These are phyloP conservation scores for Kockiozyma suomiensis DNA, from an alignment of 805 yeast species.

Conservation along the genomic window DNA sequence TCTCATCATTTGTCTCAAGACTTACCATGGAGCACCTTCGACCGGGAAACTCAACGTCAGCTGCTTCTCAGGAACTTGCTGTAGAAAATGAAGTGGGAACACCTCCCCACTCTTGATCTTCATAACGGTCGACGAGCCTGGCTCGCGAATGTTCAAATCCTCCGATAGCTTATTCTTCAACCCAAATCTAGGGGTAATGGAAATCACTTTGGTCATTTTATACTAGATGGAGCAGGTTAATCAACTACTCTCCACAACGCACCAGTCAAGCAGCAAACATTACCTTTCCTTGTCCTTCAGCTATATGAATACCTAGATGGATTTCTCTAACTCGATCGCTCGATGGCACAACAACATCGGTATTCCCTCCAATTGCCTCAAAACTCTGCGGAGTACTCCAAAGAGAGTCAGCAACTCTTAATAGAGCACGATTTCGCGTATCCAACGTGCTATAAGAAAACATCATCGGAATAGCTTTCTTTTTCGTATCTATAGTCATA, in stretches of 20 bases:
- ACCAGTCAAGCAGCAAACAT: not conserved
- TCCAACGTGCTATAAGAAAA: conserved; percentile 76
- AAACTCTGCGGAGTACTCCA: conserved; percentile 77
- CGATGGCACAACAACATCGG: conserved; percentile 53
- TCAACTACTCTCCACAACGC: too few relatives aligned
- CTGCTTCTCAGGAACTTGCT: conserved; percentile 58
- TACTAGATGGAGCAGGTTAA: conserved; percentile 43
- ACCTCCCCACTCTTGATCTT: conserved; percentile 35
- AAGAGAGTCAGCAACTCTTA: conserved; percentile 67
- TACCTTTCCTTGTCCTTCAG: conserved; percentile 79
- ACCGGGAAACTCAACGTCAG: conserved; percentile 59
- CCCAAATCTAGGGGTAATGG: conserved; percentile 80
- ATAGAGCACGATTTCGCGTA: conserved; percentile 64
- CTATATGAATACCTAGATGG: conserved; percentile 71
- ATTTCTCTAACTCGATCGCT: conserved; percentile 52
- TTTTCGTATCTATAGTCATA: conserved; percentile 37
- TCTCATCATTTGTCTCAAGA: not conserved
- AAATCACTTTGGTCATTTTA: conserved; percentile 72
- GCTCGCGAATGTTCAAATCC: conserved; percentile 63
- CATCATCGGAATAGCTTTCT: conserved; percentile 61
- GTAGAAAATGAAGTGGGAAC: conserved; percentile 55
- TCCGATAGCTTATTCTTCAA: conserved; percentile 63
- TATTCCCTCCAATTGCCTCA: conserved; percentile 85
- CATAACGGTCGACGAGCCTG: conserved; percentile 58
- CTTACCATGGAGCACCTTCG: conserved; percentile 22